phyloP scores from a whole-genome alignment of 805 yeast species.

The Pichia exigua region DNA sequence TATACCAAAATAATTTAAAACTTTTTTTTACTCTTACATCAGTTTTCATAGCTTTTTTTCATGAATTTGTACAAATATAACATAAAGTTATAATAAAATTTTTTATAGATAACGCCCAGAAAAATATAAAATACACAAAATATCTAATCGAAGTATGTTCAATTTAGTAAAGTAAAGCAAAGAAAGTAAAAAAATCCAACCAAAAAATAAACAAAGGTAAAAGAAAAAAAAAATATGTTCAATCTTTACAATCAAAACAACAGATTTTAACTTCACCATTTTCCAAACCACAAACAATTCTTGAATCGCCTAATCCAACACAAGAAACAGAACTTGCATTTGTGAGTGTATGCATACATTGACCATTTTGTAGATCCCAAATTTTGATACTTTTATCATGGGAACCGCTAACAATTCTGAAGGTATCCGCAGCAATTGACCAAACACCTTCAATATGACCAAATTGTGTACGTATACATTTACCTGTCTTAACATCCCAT shows the following conservation, averaged over 20 bases:
- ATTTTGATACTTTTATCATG: slow-evolving; percentile 85
- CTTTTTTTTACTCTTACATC: neutral
- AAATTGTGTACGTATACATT: slow-evolving; percentile 87
- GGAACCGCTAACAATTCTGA: slow-evolving; percentile 89
- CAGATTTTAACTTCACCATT: slow-evolving; percentile 81
- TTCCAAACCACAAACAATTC: slow-evolving; percentile 86
- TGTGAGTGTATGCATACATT: slow-evolving; percentile 87
- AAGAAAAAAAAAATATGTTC: neutral
- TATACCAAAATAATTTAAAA: neutral
- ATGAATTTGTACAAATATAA: neutral
- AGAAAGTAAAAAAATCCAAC: neutral
- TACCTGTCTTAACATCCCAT: slow-evolving; percentile 84
- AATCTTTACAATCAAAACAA: slow-evolving; percentile 47
- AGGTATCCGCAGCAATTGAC: slow-evolving; percentile 94
- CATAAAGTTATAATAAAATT: too few species aligned
- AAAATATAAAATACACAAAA: neutral
- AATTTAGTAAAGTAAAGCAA: neutral
- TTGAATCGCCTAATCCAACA: slow-evolving; percentile 83
- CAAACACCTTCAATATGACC: slow-evolving; percentile 98
- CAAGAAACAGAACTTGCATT: slow-evolving; percentile 56
- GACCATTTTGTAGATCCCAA: slow-evolving; percentile 94
- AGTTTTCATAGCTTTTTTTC: neutral
- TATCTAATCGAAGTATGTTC: neutral
- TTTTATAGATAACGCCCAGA: neutral
- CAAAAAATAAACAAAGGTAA: neutral